Base-by-base conservation (phyloP, 768 basidiomycete species). In the Mycena pura region DNA sequence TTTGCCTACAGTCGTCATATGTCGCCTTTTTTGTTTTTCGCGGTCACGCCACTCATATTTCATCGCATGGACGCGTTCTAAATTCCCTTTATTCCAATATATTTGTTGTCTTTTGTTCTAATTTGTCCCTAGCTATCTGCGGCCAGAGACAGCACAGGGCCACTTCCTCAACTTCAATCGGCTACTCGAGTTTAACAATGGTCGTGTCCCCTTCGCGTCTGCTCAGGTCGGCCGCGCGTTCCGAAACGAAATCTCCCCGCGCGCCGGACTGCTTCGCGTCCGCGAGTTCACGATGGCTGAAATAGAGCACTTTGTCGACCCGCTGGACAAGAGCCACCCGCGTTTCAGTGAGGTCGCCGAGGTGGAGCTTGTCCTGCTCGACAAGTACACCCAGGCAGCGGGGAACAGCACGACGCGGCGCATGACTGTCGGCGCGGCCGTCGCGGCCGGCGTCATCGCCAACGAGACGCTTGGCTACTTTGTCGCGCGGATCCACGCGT, bases 271-370 rank as follows among this genome's bases (percentile, higher is more conserved):
- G 38, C 84, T 99, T 45, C 95, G 97, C 62, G 96, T 99, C 29
- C 92, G 96, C 67, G 97, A 99, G 75, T 99, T 99, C 79, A 97
- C 94, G 11, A 97, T 99, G 96, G 97, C 95, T 44, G 97, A 99
- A 80, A 97, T 99, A 72, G 97, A 99, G 78, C 97, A 99, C 80
- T 99, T 82, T 65, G 97, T 99, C 67, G 97, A 99, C 80, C 97
- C 97, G 14, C 83, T 84, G 40, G 89, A 97, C 79, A 99, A 99
- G 79, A 78, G 75, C 6, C 97, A 99, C 76, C 78, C 83, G 24
- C 85, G 88, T n/a, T 99, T 99, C 81, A 71, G 73, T 46, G 92
- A 96, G 65, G 86, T 91, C 60, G 86, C 87, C 57, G 85, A 94
- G 68, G 80, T 94, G 61, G 84, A 82, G 48, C 82, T 99, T 45